Conservation (phyloP, 1,284 basidiomycete species). For the Phellopilus nigrolimitatus region DNA sequence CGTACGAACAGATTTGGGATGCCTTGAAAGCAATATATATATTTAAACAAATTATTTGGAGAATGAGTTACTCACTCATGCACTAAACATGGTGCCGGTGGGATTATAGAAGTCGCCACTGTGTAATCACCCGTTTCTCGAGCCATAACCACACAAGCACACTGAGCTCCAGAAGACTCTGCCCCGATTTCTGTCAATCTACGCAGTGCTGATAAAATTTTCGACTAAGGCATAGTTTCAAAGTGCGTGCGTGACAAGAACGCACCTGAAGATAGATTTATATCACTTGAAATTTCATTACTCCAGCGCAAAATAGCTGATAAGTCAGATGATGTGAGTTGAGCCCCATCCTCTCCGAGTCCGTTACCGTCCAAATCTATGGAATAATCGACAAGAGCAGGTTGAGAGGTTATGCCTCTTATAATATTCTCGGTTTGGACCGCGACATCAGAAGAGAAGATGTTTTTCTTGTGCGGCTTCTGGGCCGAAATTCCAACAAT, state of each 20-base stretch:
- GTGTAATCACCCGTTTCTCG: constrained; percentile 67
- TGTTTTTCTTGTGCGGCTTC: constrained; percentile 45
- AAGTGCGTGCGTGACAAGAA: neutral
- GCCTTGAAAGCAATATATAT: constrained; percentile 34
- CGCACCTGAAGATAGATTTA: constrained; percentile 56
- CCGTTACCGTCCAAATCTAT: constrained; percentile 33
- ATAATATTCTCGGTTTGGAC: constrained; percentile 57
- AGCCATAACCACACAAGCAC: constrained; percentile 61
- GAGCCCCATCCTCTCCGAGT: constrained; percentile 47
- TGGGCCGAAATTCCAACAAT: constrained; percentile 41
- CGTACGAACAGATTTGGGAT: constrained; percentile 52
- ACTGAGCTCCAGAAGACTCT: constrained; percentile 61
- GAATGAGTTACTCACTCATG: constrained; percentile 44
- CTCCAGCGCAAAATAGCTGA: constrained; percentile 65
- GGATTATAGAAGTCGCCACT: constrained; percentile 55
- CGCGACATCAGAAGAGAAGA: constrained; percentile 54
- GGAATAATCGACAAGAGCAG: constrained; percentile 31
- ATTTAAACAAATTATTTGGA: constrained; percentile 2
- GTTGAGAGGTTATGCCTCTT: constrained; percentile 30
- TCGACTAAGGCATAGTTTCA: constrained; percentile 20
- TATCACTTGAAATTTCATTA: constrained; percentile 67
- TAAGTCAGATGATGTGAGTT: constrained; percentile 51
- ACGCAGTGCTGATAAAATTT: constrained; percentile 43
- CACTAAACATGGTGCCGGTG: constrained; percentile 53
- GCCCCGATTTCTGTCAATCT: constrained; percentile 65